A percentile compares a stretch with the other conserved stretches of the same genome.
phyloP scores from a whole-genome alignment of 495 filamentous ascomycete species.

The Lophiotrema nucula region DNA sequence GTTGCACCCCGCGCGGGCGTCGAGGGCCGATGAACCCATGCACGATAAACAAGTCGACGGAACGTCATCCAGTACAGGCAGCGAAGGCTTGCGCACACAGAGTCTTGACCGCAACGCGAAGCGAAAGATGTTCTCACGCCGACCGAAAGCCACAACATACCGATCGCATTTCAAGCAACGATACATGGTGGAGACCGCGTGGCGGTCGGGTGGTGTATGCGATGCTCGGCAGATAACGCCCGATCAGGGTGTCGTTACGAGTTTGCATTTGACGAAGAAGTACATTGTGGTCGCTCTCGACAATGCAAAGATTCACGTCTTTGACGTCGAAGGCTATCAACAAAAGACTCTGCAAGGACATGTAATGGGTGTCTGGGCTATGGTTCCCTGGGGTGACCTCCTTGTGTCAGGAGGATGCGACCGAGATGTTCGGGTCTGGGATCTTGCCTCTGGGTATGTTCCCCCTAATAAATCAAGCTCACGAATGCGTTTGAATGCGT shows the following conservation, averaged over 20 bases:
- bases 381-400: constrained; percentile 97
- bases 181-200: constrained; percentile 95
- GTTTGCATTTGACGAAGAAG: constrained; percentile 86
- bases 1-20: constrained; percentile 8
- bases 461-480: too few species aligned
- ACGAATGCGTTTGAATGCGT: background rate
- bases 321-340: constrained; percentile 83
- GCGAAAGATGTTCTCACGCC: constrained; percentile 3
- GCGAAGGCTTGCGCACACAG: constrained; percentile 27
- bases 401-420: constrained; percentile 96
- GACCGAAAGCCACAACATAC: constrained; percentile 64
- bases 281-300: constrained; percentile 97
- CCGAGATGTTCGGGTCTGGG: constrained; percentile 95
- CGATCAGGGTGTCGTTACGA: constrained; percentile 95
- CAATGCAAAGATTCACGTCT: constrained; percentile 98
- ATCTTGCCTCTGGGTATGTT: constrained; percentile 88
- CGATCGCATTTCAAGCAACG: constrained; percentile 95
- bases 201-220: constrained; percentile 82
- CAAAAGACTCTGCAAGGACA: constrained; percentile 90
- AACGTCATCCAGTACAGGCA: background rate
- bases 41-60: constrained; percentile 18
- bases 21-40: constrained; percentile 14
- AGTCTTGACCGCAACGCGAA: constrained; percentile 31
- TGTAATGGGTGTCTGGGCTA: constrained; percentile 99
- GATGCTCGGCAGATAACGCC: constrained; percentile 83